Base-by-base conservation (phyloP, 176 grass and related monocot genomes). In the Carex parvula region DNA sequence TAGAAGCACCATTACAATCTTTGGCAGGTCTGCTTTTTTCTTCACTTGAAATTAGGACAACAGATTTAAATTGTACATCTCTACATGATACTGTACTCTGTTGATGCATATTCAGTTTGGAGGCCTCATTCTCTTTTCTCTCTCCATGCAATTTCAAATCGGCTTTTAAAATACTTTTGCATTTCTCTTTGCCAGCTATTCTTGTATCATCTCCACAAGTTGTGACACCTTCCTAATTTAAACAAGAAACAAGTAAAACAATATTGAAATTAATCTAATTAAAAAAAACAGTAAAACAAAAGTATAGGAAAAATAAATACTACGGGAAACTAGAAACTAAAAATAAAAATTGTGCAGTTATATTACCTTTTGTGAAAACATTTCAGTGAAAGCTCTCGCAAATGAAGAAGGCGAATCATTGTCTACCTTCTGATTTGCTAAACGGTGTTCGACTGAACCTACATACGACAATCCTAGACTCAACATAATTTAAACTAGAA, bases 221-320 rank as follows among this genome's bases (percentile, higher is more conserved):
- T 68, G 61, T 54, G 82, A 72, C 24, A 68, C 77, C 92, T 98
- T 67, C 75, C 95, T 98, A 85, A 91, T 84, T 64, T 74, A 91
- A 76, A 84, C 81, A 26, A 90, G 88, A 82, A 84, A 85, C 79
- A 87, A 85, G 57, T 60, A 92, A 69, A 64, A 50, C n/a, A 18
- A 88, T 84, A 80, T 39, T 64, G 42, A 90, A 1, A 67, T 63
- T 85, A 42, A 69, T 59, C 70, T 14, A 86, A 81, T 72, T 85
- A 58, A 75, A 69, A 53, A 22, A 11, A 84, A 84, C 52, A 90
- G 6, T 77, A 55, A 77, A 55, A 77, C 48, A 77, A 16, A 76
- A 30, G 5, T 32, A 8, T 52, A 77, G 22, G 3, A 18, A 32
- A 33, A 5, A 32, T 16, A 26, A 60, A 20, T 17, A 32, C 30